Base-by-base conservation (phyloP, 2,329 filamentous ascomycete species). In the Piedraia hortae region DNA sequence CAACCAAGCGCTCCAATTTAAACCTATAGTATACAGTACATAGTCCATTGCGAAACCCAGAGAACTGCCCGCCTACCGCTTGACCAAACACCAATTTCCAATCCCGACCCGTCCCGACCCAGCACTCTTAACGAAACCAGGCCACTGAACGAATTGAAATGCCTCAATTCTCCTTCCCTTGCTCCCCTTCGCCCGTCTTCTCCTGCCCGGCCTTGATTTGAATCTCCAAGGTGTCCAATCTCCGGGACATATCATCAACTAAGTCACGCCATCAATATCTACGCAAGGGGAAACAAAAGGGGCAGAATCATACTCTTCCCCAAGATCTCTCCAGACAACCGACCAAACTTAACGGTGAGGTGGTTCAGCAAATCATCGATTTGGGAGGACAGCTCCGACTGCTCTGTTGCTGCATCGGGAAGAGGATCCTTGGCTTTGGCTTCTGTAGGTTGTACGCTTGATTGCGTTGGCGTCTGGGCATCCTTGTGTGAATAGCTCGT, bases 201-300 rank as follows among this genome's bases (percentile, higher is more conserved):
- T 12, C 47, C 31, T 34, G 62, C 26, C 52, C 57, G 17, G 59
- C 56, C 35, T 62, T 55, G 19, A 88, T 53, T 8, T 68, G 66
- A 12, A 69, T 55, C 43, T 88, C 80, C 6, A 91, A 56, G 26
- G 67, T 75, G 41, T 91, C 80, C 11, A 91, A 50, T 12, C 80
- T 63, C 28, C 70, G 59, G 8, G 74, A 72, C 78, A 91, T 90
- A 31, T 90, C 78, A 39, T 90, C 80, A 72, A 91, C 78, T 90
- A 28, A 12, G 5, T 17, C 10, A 10, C 4, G 13, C 8, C 7
- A 9, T 15, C n/a, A 14, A 9, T 10, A 13, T 2, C 4, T 14
- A 24, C 9, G n/a, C 9, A 16, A 4, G 19, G 9, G 18, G 15
- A 18, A 11, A 7, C 7, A 17, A 10, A 17, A 7, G 7, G 10